Conservation (phyloP, 768 basidiomycete species). For the Termitomyces sp. region DNA sequence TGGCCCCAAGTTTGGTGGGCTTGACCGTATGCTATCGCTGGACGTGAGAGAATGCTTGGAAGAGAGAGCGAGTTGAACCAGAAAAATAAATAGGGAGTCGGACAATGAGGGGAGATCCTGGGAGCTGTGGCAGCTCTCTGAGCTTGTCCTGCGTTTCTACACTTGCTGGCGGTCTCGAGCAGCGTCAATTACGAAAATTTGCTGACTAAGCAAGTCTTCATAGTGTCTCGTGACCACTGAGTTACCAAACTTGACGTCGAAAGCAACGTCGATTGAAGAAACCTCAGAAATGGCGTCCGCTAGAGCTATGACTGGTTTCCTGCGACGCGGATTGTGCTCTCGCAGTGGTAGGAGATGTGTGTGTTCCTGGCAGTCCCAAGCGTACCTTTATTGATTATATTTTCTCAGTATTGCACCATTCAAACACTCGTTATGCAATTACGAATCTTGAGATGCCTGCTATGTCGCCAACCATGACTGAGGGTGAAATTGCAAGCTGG, state of each 20-base stretch:
- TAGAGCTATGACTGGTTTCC: slow-evolving; percentile 8
- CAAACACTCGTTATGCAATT: slow-evolving; percentile 49
- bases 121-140: background rate
- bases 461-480: slow-evolving; percentile 97
- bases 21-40: background rate
- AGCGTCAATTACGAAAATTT: slow-evolving; percentile 4
- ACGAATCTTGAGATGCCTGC: slow-evolving; percentile 89
- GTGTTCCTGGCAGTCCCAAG: background rate
- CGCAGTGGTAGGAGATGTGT: slow-evolving; percentile 10
- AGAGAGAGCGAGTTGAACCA: background rate
- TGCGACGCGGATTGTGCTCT: slow-evolving; percentile 5
- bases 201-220: slow-evolving; percentile 11
- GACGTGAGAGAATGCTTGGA: background rate
- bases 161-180: background rate
- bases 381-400: background rate
- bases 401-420: slow-evolving; percentile 48
- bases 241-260: background rate
- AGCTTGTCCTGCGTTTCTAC: slow-evolving; percentile 1
- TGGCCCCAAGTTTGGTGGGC: slow-evolving; percentile 9
- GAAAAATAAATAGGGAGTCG: slow-evolving; percentile 11
- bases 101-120: background rate
- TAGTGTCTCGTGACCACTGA: slow-evolving; percentile 10
- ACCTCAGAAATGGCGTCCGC: slow-evolving; percentile 17
- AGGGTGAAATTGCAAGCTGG: slow-evolving; percentile 89
- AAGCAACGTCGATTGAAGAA: background rate